phyloP scores from a whole-genome alignment of 169 alveolate species.

The Plasmodium relictum region DNA sequence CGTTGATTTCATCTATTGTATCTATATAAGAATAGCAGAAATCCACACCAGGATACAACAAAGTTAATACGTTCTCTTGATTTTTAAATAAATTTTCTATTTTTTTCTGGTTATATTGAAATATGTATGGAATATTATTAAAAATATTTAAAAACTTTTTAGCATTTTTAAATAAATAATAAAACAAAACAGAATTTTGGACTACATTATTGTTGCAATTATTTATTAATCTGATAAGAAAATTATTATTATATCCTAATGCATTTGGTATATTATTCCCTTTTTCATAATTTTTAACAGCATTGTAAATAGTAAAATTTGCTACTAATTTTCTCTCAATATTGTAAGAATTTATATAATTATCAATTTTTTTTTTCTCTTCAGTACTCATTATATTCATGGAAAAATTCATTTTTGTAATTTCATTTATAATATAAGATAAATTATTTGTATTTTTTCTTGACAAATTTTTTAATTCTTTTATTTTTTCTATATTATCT shows the following conservation, averaged over 20 bases:
- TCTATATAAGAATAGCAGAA: conserved; percentile 53
- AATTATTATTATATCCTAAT: conserved; percentile 57
- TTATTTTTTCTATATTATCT: not conserved
- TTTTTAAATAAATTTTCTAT: conserved; percentile 18
- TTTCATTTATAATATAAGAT: not conserved
- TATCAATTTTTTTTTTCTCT: conserved; percentile 41
- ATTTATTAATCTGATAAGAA: not conserved
- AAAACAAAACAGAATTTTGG: conserved; percentile 32
- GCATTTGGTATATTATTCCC: conserved; percentile 63
- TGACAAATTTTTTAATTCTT: not conserved
- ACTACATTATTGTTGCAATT: not conserved
- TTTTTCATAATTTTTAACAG: conserved; percentile 69
- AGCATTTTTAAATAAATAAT: conserved; percentile 22
- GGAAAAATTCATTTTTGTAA: not conserved
- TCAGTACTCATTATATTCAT: conserved; percentile 2
- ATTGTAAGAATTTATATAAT: conserved; percentile 68
- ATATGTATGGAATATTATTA: conserved; percentile 64
- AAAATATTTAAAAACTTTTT: conserved; percentile 18
- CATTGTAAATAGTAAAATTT: conserved; percentile 46
- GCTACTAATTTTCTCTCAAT: conserved; percentile 76
- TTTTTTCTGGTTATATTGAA: conserved; percentile 26
- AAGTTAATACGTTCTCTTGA: conserved; percentile 14
- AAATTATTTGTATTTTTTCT: not conserved
- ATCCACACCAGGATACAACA: conserved; percentile 74
- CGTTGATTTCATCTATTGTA: conserved; percentile 14